A percentile compares a stretch with the other conserved stretches of the same genome.
Evolutionary conservation across 176 grass and related monocot species (phyloP).

Genomic region (Rhipidocladum racemiflorum): DNA sequence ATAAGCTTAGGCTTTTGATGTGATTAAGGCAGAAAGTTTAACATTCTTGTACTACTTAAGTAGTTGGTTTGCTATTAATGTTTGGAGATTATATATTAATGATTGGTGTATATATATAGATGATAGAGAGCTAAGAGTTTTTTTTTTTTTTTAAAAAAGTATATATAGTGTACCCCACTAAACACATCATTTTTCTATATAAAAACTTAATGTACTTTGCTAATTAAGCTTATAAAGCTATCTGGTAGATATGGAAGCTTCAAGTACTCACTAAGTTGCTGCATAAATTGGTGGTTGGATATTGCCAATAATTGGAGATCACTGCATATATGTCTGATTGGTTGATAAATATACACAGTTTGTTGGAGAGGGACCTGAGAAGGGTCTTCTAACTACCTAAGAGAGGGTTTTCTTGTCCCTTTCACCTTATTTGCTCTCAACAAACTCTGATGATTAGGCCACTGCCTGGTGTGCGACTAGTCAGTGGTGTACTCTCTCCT

Average conservation of each 20-base stretch:
- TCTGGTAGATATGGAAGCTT: constrained; percentile 33
- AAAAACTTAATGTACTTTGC: constrained; percentile 28
- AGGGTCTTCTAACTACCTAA: constrained; percentile 55
- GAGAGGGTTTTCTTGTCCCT: constrained; percentile 45
- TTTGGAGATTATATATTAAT: constrained; percentile 1
- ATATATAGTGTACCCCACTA: neutral
- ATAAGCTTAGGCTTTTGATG: neutral
- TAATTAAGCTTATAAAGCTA: constrained; percentile 34
- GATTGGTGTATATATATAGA: constrained; percentile 20
- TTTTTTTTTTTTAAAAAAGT: too few relatives aligned
- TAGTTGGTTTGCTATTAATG: neutral
- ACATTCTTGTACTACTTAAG: neutral
- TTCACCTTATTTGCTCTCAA: constrained; percentile 46
- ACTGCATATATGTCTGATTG: constrained; percentile 43
- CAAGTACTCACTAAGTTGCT: constrained; percentile 36
- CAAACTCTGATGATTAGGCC: constrained; percentile 41
- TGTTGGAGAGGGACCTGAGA: constrained; percentile 53
- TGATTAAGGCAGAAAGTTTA: neutral
- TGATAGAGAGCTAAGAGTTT: constrained; percentile 26
- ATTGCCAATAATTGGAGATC: constrained; percentile 44
- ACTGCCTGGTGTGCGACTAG: constrained; percentile 1
- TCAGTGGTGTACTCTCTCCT: neutral
- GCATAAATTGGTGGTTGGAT: constrained; percentile 50
- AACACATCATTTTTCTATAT: constrained; percentile 20
- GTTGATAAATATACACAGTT: constrained; percentile 52